Conservation (phyloP, 371 early-diverging fungal genomes). For the Mortierella sp. region DNA sequence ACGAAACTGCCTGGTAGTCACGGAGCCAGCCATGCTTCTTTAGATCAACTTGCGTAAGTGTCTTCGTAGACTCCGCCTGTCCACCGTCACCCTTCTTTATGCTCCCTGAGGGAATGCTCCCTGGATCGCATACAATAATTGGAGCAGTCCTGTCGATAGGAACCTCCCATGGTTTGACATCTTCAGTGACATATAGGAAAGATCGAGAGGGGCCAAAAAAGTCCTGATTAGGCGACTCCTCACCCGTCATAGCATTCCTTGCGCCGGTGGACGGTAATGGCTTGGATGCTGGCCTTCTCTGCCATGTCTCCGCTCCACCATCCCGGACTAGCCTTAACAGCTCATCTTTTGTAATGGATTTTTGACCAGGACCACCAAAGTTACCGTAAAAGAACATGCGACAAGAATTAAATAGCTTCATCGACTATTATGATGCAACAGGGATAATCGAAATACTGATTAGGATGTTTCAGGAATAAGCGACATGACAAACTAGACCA, state of each 20-base stretch:
- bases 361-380: conserved; percentile 18
- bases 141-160: conserved; percentile 21
- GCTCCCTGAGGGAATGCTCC: conserved; percentile 19
- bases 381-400: conserved; percentile 48
- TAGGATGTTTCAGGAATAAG: not conserved
- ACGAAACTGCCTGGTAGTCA: conserved; percentile 36
- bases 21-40: conserved; percentile 47
- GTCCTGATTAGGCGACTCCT: not conserved
- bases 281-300: conserved; percentile 22
- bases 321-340: conserved; percentile 28
- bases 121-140: conserved; percentile 47
- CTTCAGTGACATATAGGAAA: conserved; percentile 35
- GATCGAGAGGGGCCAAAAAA: conserved; percentile 6
- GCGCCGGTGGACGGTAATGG: not conserved
- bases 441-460: not conserved
- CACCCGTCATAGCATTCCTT: not conserved
- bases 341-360: conserved; percentile 35
- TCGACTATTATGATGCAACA: conserved; percentile 1
- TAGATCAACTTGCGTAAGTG: conserved; percentile 11
- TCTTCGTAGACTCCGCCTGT: not conserved
- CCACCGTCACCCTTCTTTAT: not conserved
- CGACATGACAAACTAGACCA: not conserved
- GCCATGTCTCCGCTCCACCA: conserved; percentile 29
- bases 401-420: conserved; percentile 35
- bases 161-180: conserved; percentile 40